A percentile compares a stretch with the other conserved stretches of the same genome.
Conservation (phyloP, 768 basidiomycete species). For the Leucosporidium creatinivorum region DNA sequence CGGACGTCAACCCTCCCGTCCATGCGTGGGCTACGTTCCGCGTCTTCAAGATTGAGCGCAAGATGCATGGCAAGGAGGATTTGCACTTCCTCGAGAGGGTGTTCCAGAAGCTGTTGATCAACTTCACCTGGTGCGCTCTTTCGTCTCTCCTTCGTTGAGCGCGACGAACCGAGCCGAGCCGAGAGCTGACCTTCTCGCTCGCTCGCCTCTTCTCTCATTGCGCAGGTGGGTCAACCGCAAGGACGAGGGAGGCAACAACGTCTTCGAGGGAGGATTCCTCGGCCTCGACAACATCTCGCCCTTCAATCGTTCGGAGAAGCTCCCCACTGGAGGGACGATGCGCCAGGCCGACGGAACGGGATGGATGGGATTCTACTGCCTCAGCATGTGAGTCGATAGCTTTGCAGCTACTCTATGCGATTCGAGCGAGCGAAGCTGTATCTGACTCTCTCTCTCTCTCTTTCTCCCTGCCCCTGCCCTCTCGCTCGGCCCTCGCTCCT, state of each 20-base stretch:
- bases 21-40: constrained; percentile 99
- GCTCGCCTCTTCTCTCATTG: background rate
- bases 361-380: constrained; percentile 99
- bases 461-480: background rate
- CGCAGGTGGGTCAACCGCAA: constrained; percentile 96
- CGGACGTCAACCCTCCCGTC: constrained; percentile 94
- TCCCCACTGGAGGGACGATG: constrained; percentile 86
- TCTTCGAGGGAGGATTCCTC: constrained; percentile 97
- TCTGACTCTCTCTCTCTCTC: background rate
- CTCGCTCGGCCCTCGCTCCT: no score
- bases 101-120: constrained; percentile 92
- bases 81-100: constrained; percentile 89
- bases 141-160: no score
- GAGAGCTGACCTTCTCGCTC: no score
- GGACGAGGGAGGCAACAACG: constrained; percentile 86
- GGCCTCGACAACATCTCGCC: constrained; percentile 96
- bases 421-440: background rate
- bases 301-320: constrained; percentile 93
- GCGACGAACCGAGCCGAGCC: background rate
- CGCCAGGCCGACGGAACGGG: constrained; percentile 98
- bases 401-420: background rate
- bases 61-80: constrained; percentile 84
- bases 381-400: constrained; percentile 68
- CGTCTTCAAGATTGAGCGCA: constrained; percentile 98
- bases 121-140: constrained; percentile 78